Base-by-base conservation (phyloP, 176 grass and related monocot species). In the Guadua angustifolia region DNA sequence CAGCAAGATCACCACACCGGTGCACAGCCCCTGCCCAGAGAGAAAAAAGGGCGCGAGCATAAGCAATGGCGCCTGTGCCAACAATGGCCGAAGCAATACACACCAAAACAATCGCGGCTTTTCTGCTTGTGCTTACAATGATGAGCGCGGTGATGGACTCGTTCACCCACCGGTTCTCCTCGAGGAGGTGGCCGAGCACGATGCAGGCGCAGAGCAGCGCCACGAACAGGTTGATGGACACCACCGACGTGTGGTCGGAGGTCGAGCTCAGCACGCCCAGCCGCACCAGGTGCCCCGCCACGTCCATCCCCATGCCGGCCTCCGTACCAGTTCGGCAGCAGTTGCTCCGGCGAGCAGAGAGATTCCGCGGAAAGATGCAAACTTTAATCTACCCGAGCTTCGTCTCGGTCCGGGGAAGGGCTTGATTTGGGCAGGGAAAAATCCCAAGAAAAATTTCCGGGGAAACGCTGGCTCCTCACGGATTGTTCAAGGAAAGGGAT, bases 131-230 rank as follows among this genome's bases (percentile, higher is more conserved):
- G 42, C 81, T 89, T 87, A 99, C 97, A 45, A 99, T 88, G 76
- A 90, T 79, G 55, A 99, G 87, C 10, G 97, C 89, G 14, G 97
- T 99, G 83, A 89, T 99, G 63, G 97, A 99, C 66, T 99, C 97
- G 64, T 99, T 99, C 73, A 95, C 88, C 97, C 97, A 99, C 0
- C 83, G 88, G 42, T 86, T 95, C 89, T 99, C 97, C 89, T 99
- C 97, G 36, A 99, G 88, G 39, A 99, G 90, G 73, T 99, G 97
- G 66, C 96, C 97, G 62, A 99, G 85, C 50, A 99, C 88, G 79
- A 99, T 99, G 91, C 97, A 99, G 43, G 80, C 83, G 80, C 93
- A 99, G 49, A 99, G 80, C 74, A 99, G 86, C 75, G 84, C 91
- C 0, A 99, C 63, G 76, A 99, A 99, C 25, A 99, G 79, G 87